Conservation (phyloP, 2,329 filamentous ascomycete species). For the Xylaria sp. region DNA sequence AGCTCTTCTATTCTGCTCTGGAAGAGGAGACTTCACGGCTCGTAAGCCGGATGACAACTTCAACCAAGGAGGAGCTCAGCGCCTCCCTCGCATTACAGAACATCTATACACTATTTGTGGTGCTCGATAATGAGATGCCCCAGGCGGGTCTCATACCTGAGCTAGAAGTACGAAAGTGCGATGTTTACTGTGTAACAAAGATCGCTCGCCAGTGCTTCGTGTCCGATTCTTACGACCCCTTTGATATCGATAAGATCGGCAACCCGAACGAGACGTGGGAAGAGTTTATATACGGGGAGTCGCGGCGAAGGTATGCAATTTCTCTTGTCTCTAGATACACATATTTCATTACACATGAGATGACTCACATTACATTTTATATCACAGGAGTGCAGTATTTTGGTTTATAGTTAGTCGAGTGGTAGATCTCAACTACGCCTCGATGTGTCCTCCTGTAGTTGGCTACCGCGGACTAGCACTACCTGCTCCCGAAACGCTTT, state of each 20-base stretch:
- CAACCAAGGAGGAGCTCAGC: constrained; percentile 29
- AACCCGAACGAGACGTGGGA: constrained; percentile 41
- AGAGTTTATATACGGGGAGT: constrained; percentile 41
- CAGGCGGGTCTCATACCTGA: constrained; percentile 28
- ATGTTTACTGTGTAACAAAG: constrained; percentile 3
- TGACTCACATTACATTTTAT: not conserved
- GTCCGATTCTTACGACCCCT: constrained; percentile 30
- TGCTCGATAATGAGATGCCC: constrained; percentile 28
- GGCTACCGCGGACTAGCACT: constrained; percentile 41
- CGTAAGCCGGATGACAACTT: constrained; percentile 11
- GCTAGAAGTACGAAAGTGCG: constrained; percentile 30
- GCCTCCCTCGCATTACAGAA: constrained; percentile 34
- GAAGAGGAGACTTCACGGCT: constrained; percentile 36
- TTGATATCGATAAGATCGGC: constrained; percentile 34
- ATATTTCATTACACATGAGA: not conserved
- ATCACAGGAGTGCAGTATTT: constrained; percentile 36
- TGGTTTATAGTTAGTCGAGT: constrained; percentile 44
- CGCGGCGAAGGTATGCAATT: constrained; percentile 40
- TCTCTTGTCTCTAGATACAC: not conserved
- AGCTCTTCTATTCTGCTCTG: constrained; percentile 33
- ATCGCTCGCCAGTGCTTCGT: constrained; percentile 20
- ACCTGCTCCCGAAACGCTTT: constrained; percentile 38
- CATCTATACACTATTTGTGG: constrained; percentile 37
- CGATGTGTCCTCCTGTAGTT: constrained; percentile 35
- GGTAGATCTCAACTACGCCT: constrained; percentile 38